These are phyloP conservation scores for Elsinoe perseae DNA, from an alignment of 2,329 filamentous ascomycete genomes.

Conservation along the genomic window DNA sequence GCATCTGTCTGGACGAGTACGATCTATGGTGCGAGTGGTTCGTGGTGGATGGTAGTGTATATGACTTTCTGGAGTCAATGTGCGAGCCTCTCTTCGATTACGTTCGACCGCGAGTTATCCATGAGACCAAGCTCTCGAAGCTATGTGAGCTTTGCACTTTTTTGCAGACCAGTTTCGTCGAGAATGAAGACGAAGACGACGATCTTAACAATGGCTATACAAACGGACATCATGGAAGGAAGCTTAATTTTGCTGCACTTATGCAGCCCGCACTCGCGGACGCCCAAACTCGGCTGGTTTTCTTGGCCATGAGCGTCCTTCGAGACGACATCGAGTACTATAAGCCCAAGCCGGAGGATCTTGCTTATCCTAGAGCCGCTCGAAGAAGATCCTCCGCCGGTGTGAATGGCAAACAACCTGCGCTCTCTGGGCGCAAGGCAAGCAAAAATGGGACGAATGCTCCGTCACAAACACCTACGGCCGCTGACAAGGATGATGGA, in stretches of 20 bases:
- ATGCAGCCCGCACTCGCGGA: constrained; percentile 61
- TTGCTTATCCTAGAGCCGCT: constrained; percentile 51
- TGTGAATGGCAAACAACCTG: constrained; percentile 32
- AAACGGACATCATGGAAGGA: constrained; percentile 35
- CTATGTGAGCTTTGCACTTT: constrained; percentile 60
- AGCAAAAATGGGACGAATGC: constrained; percentile 30
- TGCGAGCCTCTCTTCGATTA: constrained; percentile 62
- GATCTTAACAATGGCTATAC: constrained; percentile 47
- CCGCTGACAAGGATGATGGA: constrained; percentile 45
- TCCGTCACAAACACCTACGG: constrained; percentile 42
- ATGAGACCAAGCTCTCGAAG: constrained; percentile 58
- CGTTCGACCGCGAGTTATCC: constrained; percentile 56
- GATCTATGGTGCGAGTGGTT: constrained; percentile 62
- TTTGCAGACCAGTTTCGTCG: constrained; percentile 58
- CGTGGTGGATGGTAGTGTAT: constrained; percentile 53
- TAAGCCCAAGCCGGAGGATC: constrained; percentile 56
- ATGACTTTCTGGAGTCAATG: constrained; percentile 59
- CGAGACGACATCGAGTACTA: constrained; percentile 60
- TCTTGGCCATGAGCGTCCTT: constrained; percentile 55
- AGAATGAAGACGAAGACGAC: constrained; percentile 43
- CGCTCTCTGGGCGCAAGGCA: constrained; percentile 45
- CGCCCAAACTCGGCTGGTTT: constrained; percentile 59
- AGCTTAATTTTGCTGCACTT: constrained; percentile 53
- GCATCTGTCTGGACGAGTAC: constrained; percentile 59
- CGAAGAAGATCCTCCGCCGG: constrained; percentile 18